A percentile compares a stretch with the other conserved stretches of the same genome.
These are phyloP conservation scores for Gnetum montanum DNA, from an alignment of 75 land plant species.

Conservation along the genomic window DNA sequence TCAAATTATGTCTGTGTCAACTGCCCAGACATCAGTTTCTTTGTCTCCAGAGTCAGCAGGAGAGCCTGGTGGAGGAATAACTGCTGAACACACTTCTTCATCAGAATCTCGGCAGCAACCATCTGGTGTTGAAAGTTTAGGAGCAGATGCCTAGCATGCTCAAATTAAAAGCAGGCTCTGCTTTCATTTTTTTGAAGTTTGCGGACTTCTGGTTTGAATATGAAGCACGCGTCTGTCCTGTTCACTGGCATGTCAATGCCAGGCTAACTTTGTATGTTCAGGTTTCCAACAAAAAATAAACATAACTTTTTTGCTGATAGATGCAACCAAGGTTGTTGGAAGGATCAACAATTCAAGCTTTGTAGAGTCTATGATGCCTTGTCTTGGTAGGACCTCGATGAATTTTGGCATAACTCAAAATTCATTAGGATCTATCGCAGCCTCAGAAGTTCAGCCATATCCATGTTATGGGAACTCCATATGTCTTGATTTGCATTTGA, in stretches of 20 bases:
- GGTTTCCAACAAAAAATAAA: background rate
- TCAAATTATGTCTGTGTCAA: slow-evolving; percentile 36
- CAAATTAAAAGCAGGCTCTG: slow-evolving; percentile 5
- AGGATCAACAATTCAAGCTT: background rate
- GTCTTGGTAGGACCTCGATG: background rate
- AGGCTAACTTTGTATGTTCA: slow-evolving; percentile 6
- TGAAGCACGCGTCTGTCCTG: background rate
- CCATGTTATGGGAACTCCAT: too few relatives aligned
- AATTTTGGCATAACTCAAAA: slow-evolving; percentile 1
- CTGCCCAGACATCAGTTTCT: slow-evolving; percentile 12
- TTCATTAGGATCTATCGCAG: too few relatives aligned
- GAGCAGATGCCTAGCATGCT: slow-evolving; percentile 21
- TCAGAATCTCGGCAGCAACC: slow-evolving; percentile 35
- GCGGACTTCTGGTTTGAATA: background rate
- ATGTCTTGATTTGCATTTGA: too few relatives aligned
- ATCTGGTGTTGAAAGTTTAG: slow-evolving; percentile 33
- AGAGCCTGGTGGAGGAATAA: slow-evolving; percentile 25
- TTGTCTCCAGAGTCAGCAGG: slow-evolving; percentile 31
- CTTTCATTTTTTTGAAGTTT: slow-evolving; percentile 6
- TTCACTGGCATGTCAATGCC: slow-evolving; percentile 4
- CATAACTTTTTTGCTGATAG: slow-evolving; percentile 1
- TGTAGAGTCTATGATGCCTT: background rate
- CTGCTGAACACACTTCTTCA: slow-evolving; percentile 20
- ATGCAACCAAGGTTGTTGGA: background rate
- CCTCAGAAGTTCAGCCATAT: too few relatives aligned